A percentile compares a stretch with the other conserved stretches of the same genome.
These are phyloP conservation scores for Acer saccharum DNA, from an alignment of 345 rosid genomes.

Conservation along the genomic window DNA sequence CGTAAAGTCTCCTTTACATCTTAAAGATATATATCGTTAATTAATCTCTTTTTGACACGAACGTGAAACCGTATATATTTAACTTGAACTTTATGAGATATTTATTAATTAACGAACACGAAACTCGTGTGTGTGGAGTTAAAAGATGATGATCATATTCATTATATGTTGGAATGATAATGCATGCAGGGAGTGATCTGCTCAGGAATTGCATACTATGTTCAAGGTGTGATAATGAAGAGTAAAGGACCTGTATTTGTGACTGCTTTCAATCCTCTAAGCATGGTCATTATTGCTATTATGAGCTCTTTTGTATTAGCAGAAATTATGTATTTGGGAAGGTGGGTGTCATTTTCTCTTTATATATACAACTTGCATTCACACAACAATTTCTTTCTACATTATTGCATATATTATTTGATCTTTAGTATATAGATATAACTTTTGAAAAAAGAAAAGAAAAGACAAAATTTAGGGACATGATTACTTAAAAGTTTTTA, in stretches of 20 bases:
- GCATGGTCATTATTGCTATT: constrained; percentile 59
- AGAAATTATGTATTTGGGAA: constrained; percentile 54
- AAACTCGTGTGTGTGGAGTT: too few relatives aligned
- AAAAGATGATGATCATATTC: too few relatives aligned
- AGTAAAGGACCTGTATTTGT: constrained; percentile 70
- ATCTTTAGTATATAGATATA: not conserved
- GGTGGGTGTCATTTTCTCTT: constrained; percentile 33
- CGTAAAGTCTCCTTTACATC: too few relatives aligned
- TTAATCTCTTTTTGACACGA: too few relatives aligned
- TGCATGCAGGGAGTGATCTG: constrained; percentile 54
- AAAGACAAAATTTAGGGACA: not conserved
- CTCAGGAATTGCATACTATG: constrained; percentile 56
- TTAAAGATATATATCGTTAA: too few relatives aligned
- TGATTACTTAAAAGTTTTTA: too few relatives aligned
- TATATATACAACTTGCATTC: not conserved
- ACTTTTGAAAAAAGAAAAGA: too few relatives aligned
- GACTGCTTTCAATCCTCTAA: constrained; percentile 67
- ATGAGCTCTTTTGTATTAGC: constrained; percentile 53
- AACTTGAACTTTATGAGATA: too few relatives aligned
- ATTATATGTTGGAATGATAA: not conserved
- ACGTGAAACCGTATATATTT: too few relatives aligned
- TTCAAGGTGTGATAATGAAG: constrained; percentile 50
- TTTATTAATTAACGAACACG: too few relatives aligned
- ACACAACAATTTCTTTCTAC: too few relatives aligned
- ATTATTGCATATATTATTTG: too few relatives aligned